Base-by-base conservation (phyloP, 805 yeast species). In the Lipomyces chichibuensis region DNA sequence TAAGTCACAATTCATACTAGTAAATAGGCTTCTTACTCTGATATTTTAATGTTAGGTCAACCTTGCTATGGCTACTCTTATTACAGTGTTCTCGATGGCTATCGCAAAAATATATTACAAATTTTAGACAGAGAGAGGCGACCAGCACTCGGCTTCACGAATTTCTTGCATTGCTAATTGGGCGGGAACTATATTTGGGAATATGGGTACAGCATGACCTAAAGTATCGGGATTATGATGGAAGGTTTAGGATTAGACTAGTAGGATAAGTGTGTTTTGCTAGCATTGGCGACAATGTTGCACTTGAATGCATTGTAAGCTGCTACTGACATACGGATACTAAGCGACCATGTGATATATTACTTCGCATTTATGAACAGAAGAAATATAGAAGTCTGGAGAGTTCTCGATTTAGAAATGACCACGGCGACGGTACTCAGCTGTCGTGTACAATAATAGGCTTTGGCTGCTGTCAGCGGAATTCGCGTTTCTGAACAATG, bases 31-130 rank as follows among this genome's bases (percentile, higher is more conserved):
- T 20, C n/a, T 27, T n/a, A 4, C 8, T 33, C 52, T 57, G 23
- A 57, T 53, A 29, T 20, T 29, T 20, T 29, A 27, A 23, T 23
- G 6, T 29, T 25, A 59, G 35, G 82, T 80, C 20, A 81, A 81
- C 60, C 55, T 81, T 27, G 57, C 72, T 13, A 80, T 77, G 77
- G 78, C 83, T 17, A n/a, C 67, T 0, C 32, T 73, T 2, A 75
- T 80, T 14, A 67, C 80, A 0, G 37, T 76, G 8, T 51, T 75
- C 5, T 73, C 77, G 8, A 76, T 79, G 74, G 71, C 72, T 0
- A n/a, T 76, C 46, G 69, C 69, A 23, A 53, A 56, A 57, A 14
- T 9, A 13, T 49, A 62, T 20, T 65, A 51, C 43, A 61, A 58
- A 17, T 65, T 62, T 49, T 27, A 37, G 35, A 25, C 20, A 4